These are phyloP conservation scores for Myxozyma neotropica DNA, from an alignment of 805 yeast genomes.

Conservation along the genomic window DNA sequence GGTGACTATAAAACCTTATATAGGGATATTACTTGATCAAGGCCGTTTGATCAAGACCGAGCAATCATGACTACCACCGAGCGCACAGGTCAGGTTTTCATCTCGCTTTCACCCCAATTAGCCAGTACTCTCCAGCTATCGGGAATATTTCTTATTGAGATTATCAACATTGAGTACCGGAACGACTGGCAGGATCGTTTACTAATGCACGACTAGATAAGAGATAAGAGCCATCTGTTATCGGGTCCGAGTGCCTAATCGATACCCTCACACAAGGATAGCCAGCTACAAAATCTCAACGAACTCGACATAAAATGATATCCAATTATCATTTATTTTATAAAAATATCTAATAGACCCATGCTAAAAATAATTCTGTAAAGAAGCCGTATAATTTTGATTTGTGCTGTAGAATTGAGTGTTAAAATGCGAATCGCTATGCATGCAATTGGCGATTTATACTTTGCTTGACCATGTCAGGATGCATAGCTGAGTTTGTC, in stretches of 20 bases:
- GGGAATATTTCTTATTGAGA: too few species aligned
- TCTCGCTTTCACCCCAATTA: too few species aligned
- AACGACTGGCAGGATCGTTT: too few species aligned
- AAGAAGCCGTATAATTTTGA: background rate
- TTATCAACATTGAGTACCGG: too few species aligned
- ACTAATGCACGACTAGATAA: background rate
- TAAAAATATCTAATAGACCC: too few species aligned
- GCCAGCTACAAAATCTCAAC: background rate
- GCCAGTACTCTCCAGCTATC: too few species aligned
- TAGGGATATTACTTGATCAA: too few species aligned
- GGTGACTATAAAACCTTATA: too few species aligned
- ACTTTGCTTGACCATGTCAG: background rate
- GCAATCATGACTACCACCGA: too few species aligned
- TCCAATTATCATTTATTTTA: background rate
- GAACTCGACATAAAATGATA: background rate
- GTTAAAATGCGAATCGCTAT: background rate
- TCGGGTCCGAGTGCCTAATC: conserved; percentile 1
- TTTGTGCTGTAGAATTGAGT: too few species aligned
- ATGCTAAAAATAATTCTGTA: background rate
- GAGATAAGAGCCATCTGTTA: background rate
- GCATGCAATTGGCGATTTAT: background rate
- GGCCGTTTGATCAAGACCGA: too few species aligned
- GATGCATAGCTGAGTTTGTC: conserved; percentile 11
- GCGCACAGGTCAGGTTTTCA: too few species aligned
- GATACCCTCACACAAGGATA: background rate